A percentile compares a stretch with the other conserved stretches of the same genome.
Evolutionary conservation across 169 alveolate genomes (phyloP).

Genomic region (Theileria luwenshuni): DNA sequence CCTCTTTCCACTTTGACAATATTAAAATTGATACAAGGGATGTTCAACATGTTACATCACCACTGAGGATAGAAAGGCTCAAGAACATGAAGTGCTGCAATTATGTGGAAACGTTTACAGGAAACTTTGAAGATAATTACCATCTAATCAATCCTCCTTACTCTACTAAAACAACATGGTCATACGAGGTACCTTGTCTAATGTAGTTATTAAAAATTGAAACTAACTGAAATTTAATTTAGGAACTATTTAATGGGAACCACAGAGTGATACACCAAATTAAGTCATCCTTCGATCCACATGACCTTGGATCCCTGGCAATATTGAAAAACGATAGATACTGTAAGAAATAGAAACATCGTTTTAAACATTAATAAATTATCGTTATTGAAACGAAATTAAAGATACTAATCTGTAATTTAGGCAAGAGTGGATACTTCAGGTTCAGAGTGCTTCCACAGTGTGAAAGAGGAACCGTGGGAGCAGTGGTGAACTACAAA

Average conservation of each 20-base stretch:
- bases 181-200: slow-evolving; percentile 37
- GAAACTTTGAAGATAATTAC: slow-evolving; percentile 41
- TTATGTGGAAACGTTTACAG: slow-evolving; percentile 67
- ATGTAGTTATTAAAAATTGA: not conserved
- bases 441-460: slow-evolving; percentile 52
- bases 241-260: slow-evolving; percentile 46
- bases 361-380: not conserved
- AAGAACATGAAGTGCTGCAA: slow-evolving; percentile 65
- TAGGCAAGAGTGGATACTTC: slow-evolving; percentile 34
- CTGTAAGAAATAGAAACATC: slow-evolving; percentile 7
- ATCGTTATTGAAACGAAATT: not conserved
- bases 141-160: slow-evolving; percentile 43
- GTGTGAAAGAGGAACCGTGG: slow-evolving; percentile 68
- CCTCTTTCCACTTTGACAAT: slow-evolving; percentile 83
- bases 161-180: slow-evolving; percentile 50
- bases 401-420: slow-evolving; percentile 17
- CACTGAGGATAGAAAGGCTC: slow-evolving; percentile 30
- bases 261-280: slow-evolving; percentile 65
- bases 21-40: slow-evolving; percentile 77
- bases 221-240: too few relatives aligned
- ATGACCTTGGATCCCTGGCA: slow-evolving; percentile 57
- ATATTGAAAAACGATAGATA: slow-evolving; percentile 48
- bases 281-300: slow-evolving; percentile 42
- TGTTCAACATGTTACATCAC: slow-evolving; percentile 52
- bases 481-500: slow-evolving; percentile 53